Conservation (phyloP, 164 flowering plant genomes). For the Tinospora cordifolia region DNA sequence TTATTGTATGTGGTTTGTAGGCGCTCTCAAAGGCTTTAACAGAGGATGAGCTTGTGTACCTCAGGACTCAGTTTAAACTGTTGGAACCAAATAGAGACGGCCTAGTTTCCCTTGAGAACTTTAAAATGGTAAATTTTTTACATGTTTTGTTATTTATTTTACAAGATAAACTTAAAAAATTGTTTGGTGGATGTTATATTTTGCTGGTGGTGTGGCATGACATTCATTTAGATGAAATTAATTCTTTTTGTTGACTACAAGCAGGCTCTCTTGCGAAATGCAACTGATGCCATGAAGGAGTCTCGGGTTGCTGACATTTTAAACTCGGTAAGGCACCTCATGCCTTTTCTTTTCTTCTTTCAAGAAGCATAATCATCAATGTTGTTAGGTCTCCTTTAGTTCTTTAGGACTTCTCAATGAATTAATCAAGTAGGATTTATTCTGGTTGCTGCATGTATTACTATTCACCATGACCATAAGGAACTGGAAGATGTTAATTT, state of each 20-base stretch:
- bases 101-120: slow-evolving; percentile 51
- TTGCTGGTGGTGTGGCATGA: not conserved
- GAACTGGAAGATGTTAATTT: not conserved
- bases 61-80: slow-evolving; percentile 54
- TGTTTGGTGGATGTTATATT: not conserved
- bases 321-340: slow-evolving; percentile 37
- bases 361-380: not conserved
- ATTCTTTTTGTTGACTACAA: slow-evolving; percentile 5
- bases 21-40: slow-evolving; percentile 85
- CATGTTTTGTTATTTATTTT: not conserved
- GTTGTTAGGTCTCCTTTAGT: not conserved
- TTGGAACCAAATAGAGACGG: slow-evolving; percentile 68
- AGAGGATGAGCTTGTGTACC: slow-evolving; percentile 64
- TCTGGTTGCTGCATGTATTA: not conserved
- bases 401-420: not conserved
- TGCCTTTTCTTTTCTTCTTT: not conserved
- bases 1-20: slow-evolving; percentile 27
- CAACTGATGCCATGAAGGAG: slow-evolving; percentile 88
- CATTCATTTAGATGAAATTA: not conserved
- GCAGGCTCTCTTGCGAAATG: slow-evolving; percentile 69
- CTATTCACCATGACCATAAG: not conserved
- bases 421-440: not conserved
- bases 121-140: slow-evolving; percentile 36
- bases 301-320: slow-evolving; percentile 69
- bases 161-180: no score